Percentiles rank a stretch among this genome's conserved stretches.
These are phyloP conservation scores for Pythium aphanidermatum DNA, from an alignment of 352 stramenopile genomes.

Conservation along the genomic window DNA sequence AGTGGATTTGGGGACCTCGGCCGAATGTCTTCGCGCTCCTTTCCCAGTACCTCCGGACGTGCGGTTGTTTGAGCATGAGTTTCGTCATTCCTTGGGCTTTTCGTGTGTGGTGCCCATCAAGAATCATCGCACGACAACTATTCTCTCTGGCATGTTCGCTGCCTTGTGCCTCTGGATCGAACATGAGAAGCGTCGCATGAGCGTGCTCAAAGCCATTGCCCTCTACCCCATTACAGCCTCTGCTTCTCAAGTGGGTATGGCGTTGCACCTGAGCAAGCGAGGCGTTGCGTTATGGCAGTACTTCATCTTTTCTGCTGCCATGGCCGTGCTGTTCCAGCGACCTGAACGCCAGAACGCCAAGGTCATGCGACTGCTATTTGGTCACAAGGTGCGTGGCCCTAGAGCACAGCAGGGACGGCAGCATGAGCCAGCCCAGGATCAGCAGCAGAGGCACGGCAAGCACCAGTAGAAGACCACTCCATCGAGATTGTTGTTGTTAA, in stretches of 20 bases:
- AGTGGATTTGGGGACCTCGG: constrained; percentile 55
- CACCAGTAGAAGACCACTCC: no score
- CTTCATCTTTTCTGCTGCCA: constrained; percentile 32
- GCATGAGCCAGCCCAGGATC: no score
- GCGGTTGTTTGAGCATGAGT: constrained; percentile 53
- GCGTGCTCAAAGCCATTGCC: constrained; percentile 58
- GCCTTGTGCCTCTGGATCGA: constrained; percentile 42
- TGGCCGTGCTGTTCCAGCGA: constrained; percentile 45
- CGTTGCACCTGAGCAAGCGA: constrained; percentile 11
- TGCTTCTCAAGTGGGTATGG: constrained; percentile 12
- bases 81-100: constrained; percentile 47
- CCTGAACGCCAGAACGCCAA: constrained; percentile 34
- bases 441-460: no score
- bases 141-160: constrained; percentile 33
- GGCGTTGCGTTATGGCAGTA: constrained; percentile 36
- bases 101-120: constrained; percentile 46
- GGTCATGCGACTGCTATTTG: constrained; percentile 53
- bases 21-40: constrained; percentile 29
- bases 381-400: constrained; percentile 25
- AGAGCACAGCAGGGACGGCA: no score
- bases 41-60: constrained; percentile 57
- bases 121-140: constrained; percentile 19
- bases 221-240: constrained; percentile 43
- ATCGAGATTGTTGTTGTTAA: no score
- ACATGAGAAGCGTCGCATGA: constrained; percentile 48